Evolutionary conservation across 2,329 filamentous ascomycete genomes (phyloP), one percentile per base, ranked within the genome.

Genomic region (Penicillium sp.): DNA sequence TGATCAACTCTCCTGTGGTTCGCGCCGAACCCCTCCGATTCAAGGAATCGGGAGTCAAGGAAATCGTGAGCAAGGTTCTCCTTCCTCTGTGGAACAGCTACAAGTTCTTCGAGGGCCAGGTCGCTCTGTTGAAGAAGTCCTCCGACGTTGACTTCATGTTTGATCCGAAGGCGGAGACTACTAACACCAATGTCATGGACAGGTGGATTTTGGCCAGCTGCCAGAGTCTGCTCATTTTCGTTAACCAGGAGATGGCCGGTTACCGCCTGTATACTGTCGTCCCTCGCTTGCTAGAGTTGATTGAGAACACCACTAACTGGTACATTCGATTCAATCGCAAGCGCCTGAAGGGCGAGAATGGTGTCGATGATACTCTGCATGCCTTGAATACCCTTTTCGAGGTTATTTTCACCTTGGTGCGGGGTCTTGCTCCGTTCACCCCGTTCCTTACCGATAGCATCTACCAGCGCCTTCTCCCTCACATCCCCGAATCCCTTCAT

Each of bases 231-330:
- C 74, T 96, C 41, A 81, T 88, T 56, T 95, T 92, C 59, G 86
- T 95, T 37, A 90, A 96, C 60, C 73, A 85, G 54, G 90, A 96
- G 67, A 96, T 96, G 90, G 56, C 57, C 73, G 81, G 70, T 5
- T 87, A 87, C 61, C 81, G 84, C 27, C 67, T 89, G 23, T 96
- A 95, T 66, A 96, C 89, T 1, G 90, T 96, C 30, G 88, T 95
- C 30, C 89, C 89, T 6, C 77, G 85, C 47, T 69, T 96, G 43
- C 75, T 94, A 12, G 76, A 76, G 41, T 76, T 94, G 56, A 93
- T 95, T 49, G 90, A 95, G 57, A 88, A 93, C 66, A 88, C 85
- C 3, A 95, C 89, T n/a, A 96, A 96, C 67, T 95, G 89, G 89
- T 95, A 95, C 67, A 95, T 95, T 62, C 79, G 88, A 44, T 93